phyloP scores from a whole-genome alignment of 306 rosid genomes.

The Carpinus fangiana region DNA sequence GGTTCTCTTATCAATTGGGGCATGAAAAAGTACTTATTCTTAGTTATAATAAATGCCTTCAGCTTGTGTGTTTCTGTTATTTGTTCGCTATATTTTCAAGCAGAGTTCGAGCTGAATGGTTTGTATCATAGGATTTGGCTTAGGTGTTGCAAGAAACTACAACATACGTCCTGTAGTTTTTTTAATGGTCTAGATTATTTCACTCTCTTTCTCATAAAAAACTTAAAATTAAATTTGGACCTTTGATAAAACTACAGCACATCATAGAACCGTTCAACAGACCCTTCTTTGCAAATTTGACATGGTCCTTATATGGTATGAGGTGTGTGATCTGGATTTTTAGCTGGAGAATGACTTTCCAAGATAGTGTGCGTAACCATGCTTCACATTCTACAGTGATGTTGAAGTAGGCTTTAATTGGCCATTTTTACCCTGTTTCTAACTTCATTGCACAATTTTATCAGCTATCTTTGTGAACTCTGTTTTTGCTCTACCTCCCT shows the following conservation, averaged over 20 bases:
- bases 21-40: constrained; percentile 19
- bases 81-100: not conserved
- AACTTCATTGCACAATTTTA: no score
- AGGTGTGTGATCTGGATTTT: not conserved
- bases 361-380: not conserved
- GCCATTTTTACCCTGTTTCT: no score
- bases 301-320: not conserved
- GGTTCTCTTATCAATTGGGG: constrained; percentile 34
- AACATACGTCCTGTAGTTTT: no score
- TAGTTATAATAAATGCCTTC: constrained; percentile 30
- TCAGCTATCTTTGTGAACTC: no score
- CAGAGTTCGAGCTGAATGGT: constrained; percentile 6
- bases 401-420: not conserved
- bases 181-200: no score
- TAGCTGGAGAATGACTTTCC: not conserved
- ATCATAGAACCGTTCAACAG: not conserved
- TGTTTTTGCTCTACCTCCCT: no score
- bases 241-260: no score
- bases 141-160: no score
- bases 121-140: not conserved
- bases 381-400: not conserved
- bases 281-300: not conserved
- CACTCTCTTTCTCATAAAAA: no score
- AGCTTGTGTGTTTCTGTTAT: constrained; percentile 22
- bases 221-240: no score